Evolutionary conservation across 176 grass and related monocot species (phyloP).

Genomic region (Lolium multiflorum): DNA sequence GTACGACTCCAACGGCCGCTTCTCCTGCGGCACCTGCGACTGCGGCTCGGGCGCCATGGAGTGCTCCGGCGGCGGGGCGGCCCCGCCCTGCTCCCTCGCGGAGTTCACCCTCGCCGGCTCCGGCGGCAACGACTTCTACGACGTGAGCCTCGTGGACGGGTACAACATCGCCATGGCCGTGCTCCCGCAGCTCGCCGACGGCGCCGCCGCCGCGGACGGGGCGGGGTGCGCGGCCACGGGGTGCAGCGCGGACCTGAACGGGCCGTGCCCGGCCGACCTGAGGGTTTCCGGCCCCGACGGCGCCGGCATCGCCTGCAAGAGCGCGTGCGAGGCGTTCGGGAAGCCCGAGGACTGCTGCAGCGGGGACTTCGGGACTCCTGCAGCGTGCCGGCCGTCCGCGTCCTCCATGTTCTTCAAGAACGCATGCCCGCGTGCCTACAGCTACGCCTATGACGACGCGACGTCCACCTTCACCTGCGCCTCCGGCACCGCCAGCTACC

Average conservation of each 20-base stretch:
- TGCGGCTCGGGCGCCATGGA: conserved; percentile 54
- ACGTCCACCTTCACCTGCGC: conserved; percentile 76
- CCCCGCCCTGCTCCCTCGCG: conserved; percentile 50
- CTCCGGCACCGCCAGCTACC: conserved; percentile 55
- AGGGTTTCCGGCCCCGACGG: conserved; percentile 40
- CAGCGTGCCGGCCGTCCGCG: conserved; percentile 61
- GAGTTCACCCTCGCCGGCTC: conserved; percentile 70
- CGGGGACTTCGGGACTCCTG: conserved; percentile 53
- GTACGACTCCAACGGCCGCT: conserved; percentile 17
- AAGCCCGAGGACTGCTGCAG: conserved; percentile 71
- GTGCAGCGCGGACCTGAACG: conserved; percentile 76
- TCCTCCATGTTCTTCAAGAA: conserved; percentile 73
- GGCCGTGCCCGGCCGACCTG: conserved; percentile 62
- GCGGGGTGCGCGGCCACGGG: conserved; percentile 62
- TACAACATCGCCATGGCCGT: conserved; percentile 75
- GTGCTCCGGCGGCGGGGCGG: conserved; percentile 49
- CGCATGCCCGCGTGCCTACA: conserved; percentile 64
- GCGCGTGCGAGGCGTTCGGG: conserved; percentile 74
- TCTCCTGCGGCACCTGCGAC: conserved; percentile 63
- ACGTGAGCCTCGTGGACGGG: conserved; percentile 90
- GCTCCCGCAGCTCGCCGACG: conserved; percentile 50
- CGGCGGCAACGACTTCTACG: conserved; percentile 75
- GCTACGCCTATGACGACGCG: conserved; percentile 73
- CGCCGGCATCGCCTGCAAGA: conserved; percentile 67
- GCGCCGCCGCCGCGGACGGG: not conserved